Base-by-base conservation (phyloP, 495 filamentous ascomycete species). In the Daldinia grandis region DNA sequence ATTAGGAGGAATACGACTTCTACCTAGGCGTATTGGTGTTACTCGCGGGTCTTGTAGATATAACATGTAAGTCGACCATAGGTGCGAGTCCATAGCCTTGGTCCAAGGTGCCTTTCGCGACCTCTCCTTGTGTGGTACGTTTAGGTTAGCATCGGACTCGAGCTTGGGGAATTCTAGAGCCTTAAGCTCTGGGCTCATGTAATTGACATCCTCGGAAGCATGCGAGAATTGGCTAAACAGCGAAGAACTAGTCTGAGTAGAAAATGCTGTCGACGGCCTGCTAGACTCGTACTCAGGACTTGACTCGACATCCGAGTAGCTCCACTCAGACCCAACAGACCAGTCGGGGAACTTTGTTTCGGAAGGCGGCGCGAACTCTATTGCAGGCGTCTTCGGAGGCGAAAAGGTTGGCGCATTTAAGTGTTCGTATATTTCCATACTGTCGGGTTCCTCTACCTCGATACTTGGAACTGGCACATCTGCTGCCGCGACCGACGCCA, bases 1-100 rank as follows among this genome's bases (percentile, higher is more conserved):
- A 38, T 95, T 84, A 12, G 95, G 95, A 24, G 95, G 95, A 38
- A 94, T 88, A 61, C 87, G 87, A 58, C 93, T 94, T 21, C 95
- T 93, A 15, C 94, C 87, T 81, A 93, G 91, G 72, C 94, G 94
- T 81, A 98, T 95, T 0, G 95, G 95, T 1, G 95, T 99, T 28
- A 97, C 91, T 9, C 91, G 93, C 33, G 95, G 94, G 77, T 98
- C 93, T 69, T 94, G 91, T 10, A 98, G 82, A 75, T 97, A 99
- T 9, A 91, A 77, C 69, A 92, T 82, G 75, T 97, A 98, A 2
- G 92, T 94, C 35, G 91, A 89, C 96, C 96, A 98, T 30, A 99
- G 79, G 76, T 99, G 95, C 37, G 90, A 89, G 78, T 94, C 94
- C 93, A 97, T 96, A 19, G 93, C 91, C 50, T 89, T 86, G 2